Evolutionary conservation across 2,329 filamentous ascomycete genomes (phyloP), one percentile per base, ranked within the genome.

Genomic region (Pseudocercospora eumusae): DNA sequence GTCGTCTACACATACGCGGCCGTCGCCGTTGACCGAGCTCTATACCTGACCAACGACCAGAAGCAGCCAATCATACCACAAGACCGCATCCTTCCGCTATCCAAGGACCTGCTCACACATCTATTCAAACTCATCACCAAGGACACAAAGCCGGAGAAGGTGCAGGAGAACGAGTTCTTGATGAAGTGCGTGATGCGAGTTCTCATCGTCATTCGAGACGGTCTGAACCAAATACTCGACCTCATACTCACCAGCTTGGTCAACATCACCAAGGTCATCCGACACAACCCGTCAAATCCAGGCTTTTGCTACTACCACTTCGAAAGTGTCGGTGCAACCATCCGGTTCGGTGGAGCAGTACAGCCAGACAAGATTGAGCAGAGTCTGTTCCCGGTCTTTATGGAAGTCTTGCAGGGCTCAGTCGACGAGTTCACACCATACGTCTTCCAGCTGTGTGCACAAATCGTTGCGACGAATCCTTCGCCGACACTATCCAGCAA

Each of bases 101-200:
- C 93, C 23, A 93, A 92, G 75, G 92, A 96, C 69, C 84, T 99
- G 1, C 81, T 98, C 20, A 84, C 91, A 58, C 93, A 98, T 73
- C 82, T 99, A 11, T 98, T 99, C 82, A 88, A 88, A 66, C 83
- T 99, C 57, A 92, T 99, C 67, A 90, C 96, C 74, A 91, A 90
- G 74, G 89, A 96, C 70, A 82, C 84, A 3, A 88, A 90, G 10
- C 89, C 96, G 0, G 87, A 93, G 67, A 99, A 98, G 82, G 87
- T 99, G 64, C 95, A 99, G 74, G 95, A 99, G 78, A 99, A 99
- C 74, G 95, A 99, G 75, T 99, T 98, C 76, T 77, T 99, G 73
- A 98, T 99, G 93, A 91, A 92, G 71, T 99, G 95, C 72, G 92
- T 97, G 60, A 99, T 99, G 95, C 87, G 95, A 70, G 93, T 99